Conservation (phyloP, 108 stramenopile species). For the Cyclotella baltica region DNA sequence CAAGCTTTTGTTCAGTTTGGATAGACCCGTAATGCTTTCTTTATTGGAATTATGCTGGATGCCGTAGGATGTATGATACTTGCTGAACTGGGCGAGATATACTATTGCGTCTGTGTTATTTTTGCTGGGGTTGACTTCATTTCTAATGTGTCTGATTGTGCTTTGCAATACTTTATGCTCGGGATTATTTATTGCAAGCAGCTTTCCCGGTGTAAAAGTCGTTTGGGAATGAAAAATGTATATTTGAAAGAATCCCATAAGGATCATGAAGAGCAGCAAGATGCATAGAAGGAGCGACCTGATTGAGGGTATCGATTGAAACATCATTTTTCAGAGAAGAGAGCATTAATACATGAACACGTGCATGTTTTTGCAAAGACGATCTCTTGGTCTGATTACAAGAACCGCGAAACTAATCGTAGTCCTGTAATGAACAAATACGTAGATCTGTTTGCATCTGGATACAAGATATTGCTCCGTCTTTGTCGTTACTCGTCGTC, state of each 20-base stretch:
- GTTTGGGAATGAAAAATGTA: background rate
- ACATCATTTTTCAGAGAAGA: no score
- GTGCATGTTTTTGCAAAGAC: no score
- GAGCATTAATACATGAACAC: no score
- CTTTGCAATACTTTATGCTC: background rate
- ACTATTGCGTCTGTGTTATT: constrained; percentile 29
- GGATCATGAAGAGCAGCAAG: background rate
- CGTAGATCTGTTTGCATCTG: no score
- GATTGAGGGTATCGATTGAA: no score
- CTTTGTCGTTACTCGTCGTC: no score
- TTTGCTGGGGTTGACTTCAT: background rate
- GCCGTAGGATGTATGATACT: constrained; percentile 31
- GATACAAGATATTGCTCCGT: no score
- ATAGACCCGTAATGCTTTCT: constrained; percentile 8
- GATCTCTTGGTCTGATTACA: no score
- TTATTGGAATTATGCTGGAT: constrained; percentile 17
- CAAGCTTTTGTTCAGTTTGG: constrained; percentile 49
- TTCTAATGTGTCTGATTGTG: background rate
- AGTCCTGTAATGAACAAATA: no score
- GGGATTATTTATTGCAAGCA: background rate
- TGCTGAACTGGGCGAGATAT: constrained; percentile 35
- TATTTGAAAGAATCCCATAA: background rate
- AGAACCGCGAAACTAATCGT: no score
- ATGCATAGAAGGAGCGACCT: background rate
- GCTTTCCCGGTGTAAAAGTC: background rate